Percentiles rank a stretch among this genome's conserved stretches.
These are phyloP conservation scores for Pseudogymnoascus sp. DNA, from an alignment of 2,329 filamentous ascomycete species.

Conservation along the genomic window DNA sequence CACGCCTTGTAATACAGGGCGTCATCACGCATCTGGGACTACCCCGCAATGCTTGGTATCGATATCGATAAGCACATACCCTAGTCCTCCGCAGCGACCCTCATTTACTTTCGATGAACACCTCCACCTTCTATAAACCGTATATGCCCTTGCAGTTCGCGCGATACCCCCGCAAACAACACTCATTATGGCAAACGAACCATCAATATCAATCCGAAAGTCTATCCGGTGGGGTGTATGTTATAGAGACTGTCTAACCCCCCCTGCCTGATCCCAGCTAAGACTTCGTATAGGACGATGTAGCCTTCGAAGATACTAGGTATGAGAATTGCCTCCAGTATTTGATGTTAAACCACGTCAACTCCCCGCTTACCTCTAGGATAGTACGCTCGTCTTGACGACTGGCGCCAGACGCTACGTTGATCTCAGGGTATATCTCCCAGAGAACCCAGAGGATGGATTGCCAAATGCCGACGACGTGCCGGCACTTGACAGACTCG, in stretches of 20 bases:
- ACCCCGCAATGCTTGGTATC: not conserved
- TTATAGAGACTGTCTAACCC: not conserved
- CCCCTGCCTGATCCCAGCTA: not conserved
- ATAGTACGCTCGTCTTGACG: conserved; percentile 22
- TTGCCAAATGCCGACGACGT: conserved; percentile 8
- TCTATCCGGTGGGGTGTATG: conserved; percentile 11
- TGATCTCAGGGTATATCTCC: conserved; percentile 19
- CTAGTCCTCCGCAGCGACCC: not conserved
- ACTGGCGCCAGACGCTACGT: conserved; percentile 19
- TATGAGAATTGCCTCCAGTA: not conserved
- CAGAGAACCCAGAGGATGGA: conserved; percentile 12
- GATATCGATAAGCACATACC: conserved; percentile 2
- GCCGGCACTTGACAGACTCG: conserved; percentile 13
- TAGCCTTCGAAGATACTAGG: not conserved
- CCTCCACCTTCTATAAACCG: not conserved
- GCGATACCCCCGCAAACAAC: not conserved
- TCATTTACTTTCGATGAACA: not conserved
- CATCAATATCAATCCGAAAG: conserved; percentile 13
- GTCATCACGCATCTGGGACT: not conserved
- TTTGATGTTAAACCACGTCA: not conserved
- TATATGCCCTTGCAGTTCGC: not conserved
- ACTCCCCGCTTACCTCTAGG: not conserved
- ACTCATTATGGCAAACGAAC: not conserved
- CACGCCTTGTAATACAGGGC: not conserved
- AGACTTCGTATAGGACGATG: not conserved